These are phyloP conservation scores for Penicillium janthinellum DNA, from an alignment of 2,329 filamentous ascomycete genomes.

Conservation along the genomic window DNA sequence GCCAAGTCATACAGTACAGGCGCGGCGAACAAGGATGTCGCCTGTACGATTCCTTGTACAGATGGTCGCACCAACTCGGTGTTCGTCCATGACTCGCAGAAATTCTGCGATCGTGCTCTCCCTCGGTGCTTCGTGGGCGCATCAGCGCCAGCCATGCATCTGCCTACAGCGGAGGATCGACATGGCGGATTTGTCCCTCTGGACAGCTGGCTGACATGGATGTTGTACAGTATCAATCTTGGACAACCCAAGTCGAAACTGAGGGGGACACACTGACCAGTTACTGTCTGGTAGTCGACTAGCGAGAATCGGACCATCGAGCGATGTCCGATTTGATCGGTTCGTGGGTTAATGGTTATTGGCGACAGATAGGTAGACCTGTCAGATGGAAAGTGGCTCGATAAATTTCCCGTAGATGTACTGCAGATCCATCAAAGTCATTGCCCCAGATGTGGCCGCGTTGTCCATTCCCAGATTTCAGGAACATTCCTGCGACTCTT, in stretches of 20 bases:
- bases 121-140: background rate
- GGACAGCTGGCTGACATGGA: background rate
- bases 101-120: constrained; percentile 17
- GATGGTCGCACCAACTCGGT: constrained; percentile 19
- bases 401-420: background rate
- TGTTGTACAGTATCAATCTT: too few species aligned
- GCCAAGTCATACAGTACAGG: constrained; percentile 17
- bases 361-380: background rate
- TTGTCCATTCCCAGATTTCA: constrained; percentile 4
- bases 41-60: constrained; percentile 19
- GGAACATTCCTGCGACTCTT: constrained; percentile 3
- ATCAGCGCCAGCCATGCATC: constrained; percentile 15
- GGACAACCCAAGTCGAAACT: too few species aligned
- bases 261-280: too few species aligned
- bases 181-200: background rate
- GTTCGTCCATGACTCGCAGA: constrained; percentile 24
- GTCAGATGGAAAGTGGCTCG: background rate
- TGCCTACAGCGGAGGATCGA: constrained; percentile 1
- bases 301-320: too few species aligned
- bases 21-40: constrained; percentile 17
- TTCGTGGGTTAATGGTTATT: background rate
- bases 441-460: background rate
- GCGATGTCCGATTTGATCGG: background rate
- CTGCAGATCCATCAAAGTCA: background rate
- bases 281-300: too few species aligned